Evolutionary conservation across 306 rosid species (phyloP).

Genomic region (Potentilla sterilis): DNA sequence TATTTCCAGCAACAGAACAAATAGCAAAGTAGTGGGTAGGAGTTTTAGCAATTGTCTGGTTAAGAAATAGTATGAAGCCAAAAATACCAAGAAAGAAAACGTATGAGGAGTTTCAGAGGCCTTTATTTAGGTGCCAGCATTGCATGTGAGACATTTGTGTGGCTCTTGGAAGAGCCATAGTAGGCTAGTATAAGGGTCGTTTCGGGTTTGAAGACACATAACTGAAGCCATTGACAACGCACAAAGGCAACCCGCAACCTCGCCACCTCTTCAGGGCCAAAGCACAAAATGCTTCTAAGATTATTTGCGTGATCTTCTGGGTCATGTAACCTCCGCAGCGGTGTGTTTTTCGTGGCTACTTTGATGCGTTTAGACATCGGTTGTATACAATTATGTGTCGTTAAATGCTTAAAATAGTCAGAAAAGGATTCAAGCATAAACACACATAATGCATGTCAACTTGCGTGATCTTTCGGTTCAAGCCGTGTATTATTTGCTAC

Average conservation of each 20-base stretch:
- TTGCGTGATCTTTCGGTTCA: neutral
- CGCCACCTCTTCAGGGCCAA: neutral
- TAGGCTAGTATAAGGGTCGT: neutral
- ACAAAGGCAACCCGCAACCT: neutral
- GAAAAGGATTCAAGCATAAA: neutral
- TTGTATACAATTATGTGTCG: neutral
- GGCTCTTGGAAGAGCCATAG: neutral
- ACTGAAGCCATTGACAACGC: neutral
- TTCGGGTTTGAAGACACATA: neutral
- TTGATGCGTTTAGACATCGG: neutral
- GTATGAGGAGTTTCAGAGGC: neutral
- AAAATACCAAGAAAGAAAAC: neutral
- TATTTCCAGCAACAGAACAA: neutral
- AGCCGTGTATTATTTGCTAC: neutral
- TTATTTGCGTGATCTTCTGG: neutral
- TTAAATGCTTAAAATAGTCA: neutral
- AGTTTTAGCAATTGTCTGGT: neutral
- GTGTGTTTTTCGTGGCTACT: neutral
- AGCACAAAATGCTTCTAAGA: neutral
- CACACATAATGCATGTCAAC: neutral
- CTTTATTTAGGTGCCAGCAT: neutral
- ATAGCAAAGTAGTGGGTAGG: neutral
- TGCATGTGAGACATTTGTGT: constrained; percentile 3
- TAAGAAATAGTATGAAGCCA: neutral
- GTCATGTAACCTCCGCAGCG: neutral